A percentile compares a stretch with the other conserved stretches of the same genome.
Conservation (phyloP, 441 rosid species). For the Mallotus repandus region DNA sequence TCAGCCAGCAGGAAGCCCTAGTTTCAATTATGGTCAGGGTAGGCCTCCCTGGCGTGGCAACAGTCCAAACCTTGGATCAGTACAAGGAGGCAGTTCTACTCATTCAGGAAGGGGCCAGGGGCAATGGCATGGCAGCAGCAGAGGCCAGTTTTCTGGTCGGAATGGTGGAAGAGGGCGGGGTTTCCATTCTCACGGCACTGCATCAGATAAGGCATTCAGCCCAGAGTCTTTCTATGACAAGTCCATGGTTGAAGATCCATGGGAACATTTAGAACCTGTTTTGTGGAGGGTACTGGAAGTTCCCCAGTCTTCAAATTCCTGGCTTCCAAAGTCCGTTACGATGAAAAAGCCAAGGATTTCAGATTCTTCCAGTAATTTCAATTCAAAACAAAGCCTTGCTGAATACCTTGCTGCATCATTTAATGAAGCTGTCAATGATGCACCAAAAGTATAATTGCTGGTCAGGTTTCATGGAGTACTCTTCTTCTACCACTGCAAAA, state of each 20-base stretch:
- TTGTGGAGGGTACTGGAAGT: conserved; percentile 45
- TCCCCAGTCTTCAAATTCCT: conserved; percentile 39
- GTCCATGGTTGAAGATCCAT: conserved; percentile 79
- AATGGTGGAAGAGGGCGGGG: conserved; percentile 47
- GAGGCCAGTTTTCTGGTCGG: conserved; percentile 34
- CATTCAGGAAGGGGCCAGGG: conserved; percentile 50
- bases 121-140: conserved; percentile 29
- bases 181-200: conserved; percentile 27
- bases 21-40: conserved; percentile 34
- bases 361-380: conserved; percentile 43
- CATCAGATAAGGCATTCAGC: conserved; percentile 25
- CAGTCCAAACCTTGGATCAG: conserved; percentile 26
- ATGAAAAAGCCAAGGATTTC: conserved; percentile 40
- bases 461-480: not conserved
- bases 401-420: conserved; percentile 77
- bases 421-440: conserved; percentile 49
- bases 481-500: not conserved
- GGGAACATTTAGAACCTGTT: conserved; percentile 60
- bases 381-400: conserved; percentile 62
- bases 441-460: conserved; percentile 31
- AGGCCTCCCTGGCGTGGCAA: conserved; percentile 39
- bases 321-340: conserved; percentile 63
- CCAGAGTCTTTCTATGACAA: conserved; percentile 48
- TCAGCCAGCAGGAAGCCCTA: conserved; percentile 31
- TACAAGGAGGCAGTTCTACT: conserved; percentile 30